phyloP scores from a whole-genome alignment of 129 eudicot species.

The Dittrichia graveolens region DNA sequence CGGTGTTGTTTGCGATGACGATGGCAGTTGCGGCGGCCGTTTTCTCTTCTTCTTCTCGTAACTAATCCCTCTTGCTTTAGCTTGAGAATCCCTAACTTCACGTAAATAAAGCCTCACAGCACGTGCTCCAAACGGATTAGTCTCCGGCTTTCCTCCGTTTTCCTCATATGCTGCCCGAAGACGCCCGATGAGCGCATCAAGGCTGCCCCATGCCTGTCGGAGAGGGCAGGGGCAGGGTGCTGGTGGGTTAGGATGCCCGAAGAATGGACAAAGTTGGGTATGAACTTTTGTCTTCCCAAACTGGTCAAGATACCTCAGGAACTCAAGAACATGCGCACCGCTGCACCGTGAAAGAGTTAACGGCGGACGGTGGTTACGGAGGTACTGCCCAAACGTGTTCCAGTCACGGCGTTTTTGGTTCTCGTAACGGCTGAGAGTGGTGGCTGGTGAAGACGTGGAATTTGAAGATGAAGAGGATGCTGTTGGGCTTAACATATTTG shows the following conservation, averaged over 20 bases:
- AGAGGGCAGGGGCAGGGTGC: conserved; percentile 92
- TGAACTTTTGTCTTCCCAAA: conserved; percentile 85
- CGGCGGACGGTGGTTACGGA: conserved; percentile 90
- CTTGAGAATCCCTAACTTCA: conserved; percentile 80
- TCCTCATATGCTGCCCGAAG: conserved; percentile 85
- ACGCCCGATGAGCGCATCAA: conserved; percentile 82
- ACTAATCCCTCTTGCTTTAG: conserved; percentile 82
- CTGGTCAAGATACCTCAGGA: conserved; percentile 76
- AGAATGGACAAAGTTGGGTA: conserved; percentile 77
- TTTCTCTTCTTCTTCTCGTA: conserved; percentile 87
- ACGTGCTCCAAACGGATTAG: conserved; percentile 84
- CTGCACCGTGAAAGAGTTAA: conserved; percentile 70
- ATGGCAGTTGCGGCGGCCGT: conserved; percentile 47
- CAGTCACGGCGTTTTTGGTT: conserved; percentile 92
- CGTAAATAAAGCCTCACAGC: conserved; percentile 82
- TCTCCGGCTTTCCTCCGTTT: conserved; percentile 76
- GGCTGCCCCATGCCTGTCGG: conserved; percentile 89
- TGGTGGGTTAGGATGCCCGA: conserved; percentile 77
- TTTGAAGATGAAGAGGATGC: conserved; percentile 45
- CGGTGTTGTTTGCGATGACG: conserved; percentile 18
- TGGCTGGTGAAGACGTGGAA: conserved; percentile 40
- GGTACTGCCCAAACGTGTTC: conserved; percentile 93
- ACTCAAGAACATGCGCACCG: conserved; percentile 86
- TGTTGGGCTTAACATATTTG: conserved; percentile 28
- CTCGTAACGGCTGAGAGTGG: conserved; percentile 88